phyloP scores from a whole-genome alignment of 1,284 basidiomycete genomes.

The Caloboletus firmus region DNA sequence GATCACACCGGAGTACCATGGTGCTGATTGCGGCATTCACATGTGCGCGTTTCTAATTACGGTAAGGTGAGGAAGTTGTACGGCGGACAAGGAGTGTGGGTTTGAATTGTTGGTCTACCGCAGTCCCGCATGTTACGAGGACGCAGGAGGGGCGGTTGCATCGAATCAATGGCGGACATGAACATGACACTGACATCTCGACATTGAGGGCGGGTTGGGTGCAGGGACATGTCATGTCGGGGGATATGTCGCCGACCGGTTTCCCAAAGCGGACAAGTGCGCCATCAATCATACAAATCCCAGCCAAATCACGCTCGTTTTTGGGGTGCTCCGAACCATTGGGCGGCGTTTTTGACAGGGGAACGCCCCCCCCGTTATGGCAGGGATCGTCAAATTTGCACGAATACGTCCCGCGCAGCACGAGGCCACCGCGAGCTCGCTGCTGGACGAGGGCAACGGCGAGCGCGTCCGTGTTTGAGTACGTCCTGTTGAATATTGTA shows the following conservation, averaged over 20 bases:
- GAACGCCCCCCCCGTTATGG: constrained; percentile 19
- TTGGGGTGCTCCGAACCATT: constrained; percentile 29
- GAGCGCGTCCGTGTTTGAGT: constrained; percentile 5
- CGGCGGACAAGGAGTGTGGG: constrained; percentile 23
- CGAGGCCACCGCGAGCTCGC: background rate
- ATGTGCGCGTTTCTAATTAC: constrained; percentile 38
- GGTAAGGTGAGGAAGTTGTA: constrained; percentile 32
- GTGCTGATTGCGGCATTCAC: constrained; percentile 37
- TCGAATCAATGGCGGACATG: constrained; percentile 23
- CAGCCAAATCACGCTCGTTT: constrained; percentile 23
- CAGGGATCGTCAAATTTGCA: constrained; percentile 29
- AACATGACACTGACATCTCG: constrained; percentile 32
- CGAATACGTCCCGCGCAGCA: background rate
- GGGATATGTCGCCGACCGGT: constrained; percentile 30
- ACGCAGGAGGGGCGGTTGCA: constrained; percentile 7
- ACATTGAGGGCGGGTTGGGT: constrained; percentile 24
- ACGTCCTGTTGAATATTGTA: constrained; percentile 14
- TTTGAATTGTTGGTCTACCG: constrained; percentile 22
- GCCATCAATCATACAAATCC: constrained; percentile 32
- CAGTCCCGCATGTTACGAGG: constrained; percentile 26
- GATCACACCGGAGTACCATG: constrained; percentile 31
- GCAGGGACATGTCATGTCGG: constrained; percentile 28
- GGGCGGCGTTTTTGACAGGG: constrained; percentile 19
- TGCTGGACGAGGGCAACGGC: background rate
- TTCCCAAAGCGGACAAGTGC: constrained; percentile 26